These are phyloP conservation scores for Arabidopsis arenosa DNA, from an alignment of 345 rosid genomes.

Conservation along the genomic window DNA sequence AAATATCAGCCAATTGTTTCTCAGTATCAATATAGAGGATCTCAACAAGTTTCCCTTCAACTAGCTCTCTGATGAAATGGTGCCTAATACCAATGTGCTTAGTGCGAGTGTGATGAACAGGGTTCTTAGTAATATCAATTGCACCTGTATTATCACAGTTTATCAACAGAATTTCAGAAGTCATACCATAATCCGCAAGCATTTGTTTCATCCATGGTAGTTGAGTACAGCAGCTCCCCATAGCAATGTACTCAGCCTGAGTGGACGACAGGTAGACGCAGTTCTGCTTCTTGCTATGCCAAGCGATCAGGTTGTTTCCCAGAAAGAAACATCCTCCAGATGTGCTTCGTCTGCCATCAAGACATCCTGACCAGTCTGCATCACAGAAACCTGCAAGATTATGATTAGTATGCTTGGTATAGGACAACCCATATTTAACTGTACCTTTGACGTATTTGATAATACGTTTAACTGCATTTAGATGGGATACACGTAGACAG, in stretches of 20 bases:
- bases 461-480: accelerated
- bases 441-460: neutral
- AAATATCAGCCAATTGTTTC: neutral
- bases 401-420: neutral
- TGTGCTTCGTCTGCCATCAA: too few species aligned
- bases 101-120: neutral
- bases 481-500: accelerated
- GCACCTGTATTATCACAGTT: neutral
- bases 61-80: neutral
- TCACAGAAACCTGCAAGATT: neutral
- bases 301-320: neutral
- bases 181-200: neutral
- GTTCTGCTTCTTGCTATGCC: neutral
- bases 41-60: neutral
- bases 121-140: neutral
- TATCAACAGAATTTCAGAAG: accelerated
- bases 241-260: neutral
- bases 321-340: neutral
- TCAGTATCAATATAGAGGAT: neutral
- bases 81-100: neutral
- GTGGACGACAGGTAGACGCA: neutral
- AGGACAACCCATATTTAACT: accelerated
- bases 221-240: neutral
- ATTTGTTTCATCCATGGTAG: neutral
- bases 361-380: neutral